A percentile compares a stretch with the other conserved stretches of the same genome.
Conservation (phyloP, 1,284 basidiomycete species). For the Sanguinoderma infundibulare region DNA sequence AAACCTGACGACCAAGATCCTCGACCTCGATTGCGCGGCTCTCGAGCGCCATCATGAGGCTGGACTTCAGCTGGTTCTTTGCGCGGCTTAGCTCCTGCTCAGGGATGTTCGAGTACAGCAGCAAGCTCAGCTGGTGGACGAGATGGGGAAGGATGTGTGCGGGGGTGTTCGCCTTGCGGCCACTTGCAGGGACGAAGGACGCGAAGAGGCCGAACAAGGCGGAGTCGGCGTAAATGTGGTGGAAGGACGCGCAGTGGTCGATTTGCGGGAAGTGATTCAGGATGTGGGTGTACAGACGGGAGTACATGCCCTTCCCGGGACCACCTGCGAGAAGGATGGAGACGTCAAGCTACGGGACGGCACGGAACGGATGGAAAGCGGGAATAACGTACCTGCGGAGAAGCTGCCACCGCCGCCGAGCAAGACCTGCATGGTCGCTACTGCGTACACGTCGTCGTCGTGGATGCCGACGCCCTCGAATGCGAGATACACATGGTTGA, state of each 20-base stretch:
- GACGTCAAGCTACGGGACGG: slow-evolving; percentile 6
- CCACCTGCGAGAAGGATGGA: slow-evolving; percentile 59
- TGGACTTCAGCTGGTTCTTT: slow-evolving; percentile 95
- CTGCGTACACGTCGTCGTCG: slow-evolving; percentile 92
- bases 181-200: slow-evolving; percentile 79
- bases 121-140: slow-evolving; percentile 80
- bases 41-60: slow-evolving; percentile 95
- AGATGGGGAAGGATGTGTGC: slow-evolving; percentile 84
- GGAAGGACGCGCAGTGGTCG: slow-evolving; percentile 97
- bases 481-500: slow-evolving; percentile 92
- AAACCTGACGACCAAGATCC: slow-evolving; percentile 84
- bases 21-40: slow-evolving; percentile 91
- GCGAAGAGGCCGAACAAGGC: slow-evolving; percentile 95
- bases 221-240: slow-evolving; percentile 96
- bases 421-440: slow-evolving; percentile 94
- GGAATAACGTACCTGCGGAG: slow-evolving; percentile 72
- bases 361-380: not conserved
- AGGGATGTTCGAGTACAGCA: slow-evolving; percentile 72
- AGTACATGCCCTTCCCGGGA: slow-evolving; percentile 99
- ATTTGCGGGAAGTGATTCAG: slow-evolving; percentile 94
- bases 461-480: slow-evolving; percentile 94
- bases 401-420: slow-evolving; percentile 96
- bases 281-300: slow-evolving; percentile 95
- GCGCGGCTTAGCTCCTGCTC: slow-evolving; percentile 81
- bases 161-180: slow-evolving; percentile 65